These are phyloP conservation scores for Cerrena zonata DNA, from an alignment of 1,284 basidiomycete genomes.

Conservation along the genomic window DNA sequence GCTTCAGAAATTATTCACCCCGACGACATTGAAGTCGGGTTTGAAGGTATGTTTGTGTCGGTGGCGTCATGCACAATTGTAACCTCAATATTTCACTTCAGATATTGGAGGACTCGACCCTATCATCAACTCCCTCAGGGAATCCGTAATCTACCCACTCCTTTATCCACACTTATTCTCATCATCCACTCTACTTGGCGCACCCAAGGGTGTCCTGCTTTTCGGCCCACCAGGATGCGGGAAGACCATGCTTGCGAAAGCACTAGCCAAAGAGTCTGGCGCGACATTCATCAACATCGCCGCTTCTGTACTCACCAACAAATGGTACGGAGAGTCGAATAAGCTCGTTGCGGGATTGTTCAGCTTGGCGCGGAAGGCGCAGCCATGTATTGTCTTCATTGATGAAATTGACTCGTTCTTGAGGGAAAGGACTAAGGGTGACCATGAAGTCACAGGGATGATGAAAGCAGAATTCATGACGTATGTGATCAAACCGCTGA, in stretches of 20 bases:
- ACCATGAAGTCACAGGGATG: slow-evolving; percentile 98
- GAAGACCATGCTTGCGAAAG: slow-evolving; percentile 93
- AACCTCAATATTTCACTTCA: slow-evolving; percentile 23
- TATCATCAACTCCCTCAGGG: slow-evolving; percentile 86
- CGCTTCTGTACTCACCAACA: slow-evolving; percentile 75
- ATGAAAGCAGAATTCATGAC: slow-evolving; percentile 99
- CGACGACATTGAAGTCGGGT: slow-evolving; percentile 73
- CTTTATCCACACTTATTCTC: slow-evolving; percentile 88
- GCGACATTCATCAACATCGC: slow-evolving; percentile 95
- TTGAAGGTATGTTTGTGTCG: slow-evolving; percentile 50
- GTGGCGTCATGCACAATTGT: not conserved
- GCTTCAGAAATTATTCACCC: slow-evolving; percentile 83
- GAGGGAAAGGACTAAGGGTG: slow-evolving; percentile 79
- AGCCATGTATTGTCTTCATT: slow-evolving; percentile 77
- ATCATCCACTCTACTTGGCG: slow-evolving; percentile 63
- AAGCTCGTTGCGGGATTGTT: slow-evolving; percentile 90
- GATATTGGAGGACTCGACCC: slow-evolving; percentile 94
- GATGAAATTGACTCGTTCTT: slow-evolving; percentile 87
- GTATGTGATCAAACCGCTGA: slow-evolving; percentile 40
- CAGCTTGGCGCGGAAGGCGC: slow-evolving; percentile 68
- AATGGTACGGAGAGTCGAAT: slow-evolving; percentile 98
- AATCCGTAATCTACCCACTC: slow-evolving; percentile 94
- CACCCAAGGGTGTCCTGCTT: slow-evolving; percentile 78
- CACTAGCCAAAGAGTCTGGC: slow-evolving; percentile 91
- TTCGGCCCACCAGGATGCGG: slow-evolving; percentile 91